Evolutionary conservation across 106 monocot species (phyloP).

Genomic region (Posidonia australis): DNA sequence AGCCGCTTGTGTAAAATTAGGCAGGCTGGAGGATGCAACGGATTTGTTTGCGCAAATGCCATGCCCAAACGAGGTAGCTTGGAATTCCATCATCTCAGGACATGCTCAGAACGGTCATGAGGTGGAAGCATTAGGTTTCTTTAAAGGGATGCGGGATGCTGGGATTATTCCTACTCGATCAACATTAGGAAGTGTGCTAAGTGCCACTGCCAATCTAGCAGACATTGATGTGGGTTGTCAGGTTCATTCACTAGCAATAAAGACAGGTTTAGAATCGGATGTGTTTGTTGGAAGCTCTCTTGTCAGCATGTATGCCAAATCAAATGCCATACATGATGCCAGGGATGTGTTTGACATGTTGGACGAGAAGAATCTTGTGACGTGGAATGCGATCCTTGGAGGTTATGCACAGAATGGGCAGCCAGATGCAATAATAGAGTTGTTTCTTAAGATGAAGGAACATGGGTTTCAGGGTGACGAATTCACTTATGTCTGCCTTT

Average conservation of each 20-base stretch:
- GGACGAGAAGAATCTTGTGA: constrained; percentile 40
- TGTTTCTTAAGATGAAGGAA: constrained; percentile 42
- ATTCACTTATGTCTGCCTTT: constrained; percentile 40
- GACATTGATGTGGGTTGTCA: constrained; percentile 27
- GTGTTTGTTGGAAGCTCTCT: constrained; percentile 65
- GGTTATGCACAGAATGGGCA: constrained; percentile 34
- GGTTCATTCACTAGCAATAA: constrained; percentile 42
- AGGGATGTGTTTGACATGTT: constrained; percentile 31
- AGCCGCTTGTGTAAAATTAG: constrained; percentile 34
- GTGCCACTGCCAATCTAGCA: constrained; percentile 42
- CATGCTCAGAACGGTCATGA: constrained; percentile 43
- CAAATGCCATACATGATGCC: constrained; percentile 28
- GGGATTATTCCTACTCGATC: constrained; percentile 52
- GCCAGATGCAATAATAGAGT: constrained; percentile 12
- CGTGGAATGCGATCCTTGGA: constrained; percentile 65
- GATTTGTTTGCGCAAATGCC: constrained; percentile 28
- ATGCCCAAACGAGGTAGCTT: constrained; percentile 32
- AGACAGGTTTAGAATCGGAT: constrained; percentile 50
- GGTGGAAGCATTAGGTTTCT: constrained; percentile 36
- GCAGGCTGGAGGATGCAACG: constrained; percentile 35
- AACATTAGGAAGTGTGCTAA: constrained; percentile 58
- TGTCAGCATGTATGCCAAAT: constrained; percentile 63
- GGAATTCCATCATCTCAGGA: constrained; percentile 56
- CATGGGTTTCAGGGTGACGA: constrained; percentile 28
- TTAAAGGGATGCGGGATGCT: constrained; percentile 37